Evolutionary conservation across 83 land plant species (phyloP), one percentile per base, ranked within the genome.

Genomic region (Picea abies): DNA sequence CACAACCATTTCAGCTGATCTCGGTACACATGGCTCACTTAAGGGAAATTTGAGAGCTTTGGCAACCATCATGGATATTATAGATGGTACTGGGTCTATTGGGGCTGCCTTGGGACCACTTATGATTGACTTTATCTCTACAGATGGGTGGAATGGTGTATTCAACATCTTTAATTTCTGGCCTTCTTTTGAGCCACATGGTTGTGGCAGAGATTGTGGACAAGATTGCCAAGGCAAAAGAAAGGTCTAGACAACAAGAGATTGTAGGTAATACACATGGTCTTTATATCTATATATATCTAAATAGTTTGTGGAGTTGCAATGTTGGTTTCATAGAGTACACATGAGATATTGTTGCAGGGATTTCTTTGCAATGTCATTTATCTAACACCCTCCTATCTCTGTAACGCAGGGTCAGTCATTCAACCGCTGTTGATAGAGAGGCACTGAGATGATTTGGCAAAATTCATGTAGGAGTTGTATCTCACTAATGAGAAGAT

Each of bases 51-150:
- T 15, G 23, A 72, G 41, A 81, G 26, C 32, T 20, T 23, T 19
- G 29, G 98, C 98, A 23, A 96, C 98, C 37, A 93, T 96, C 9
- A 92, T 95, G 58, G 96, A 95, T 10, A 96, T 96, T 79, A 96
- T 96, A 79, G 98, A 96, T 85, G 98, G 98, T 1, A 93, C 96
- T 82, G 98, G 98, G 22, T 94, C 98, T 72, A 87, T 94, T 76
- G 98, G 98, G 60, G 96, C 95, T 49, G 98, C 96, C 81, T n/a
- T n/a, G n/a, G n/a, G n/a, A n/a, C n/a, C n/a, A n/a, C n/a, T n/a
- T n/a, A n/a, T n/a, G n/a, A n/a, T 95, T 20, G 98, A 96, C 26
- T 96, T 91, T 86, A 88, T 96, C 52, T 96, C 96, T 16, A 84
- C n/a, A n/a, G n/a, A n/a, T n/a, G n/a, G n/a, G n/a, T n/a, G n/a